phyloP scores from a whole-genome alignment of 1,139 yeast genomes.

The Pneumocystis oryctolagi region DNA sequence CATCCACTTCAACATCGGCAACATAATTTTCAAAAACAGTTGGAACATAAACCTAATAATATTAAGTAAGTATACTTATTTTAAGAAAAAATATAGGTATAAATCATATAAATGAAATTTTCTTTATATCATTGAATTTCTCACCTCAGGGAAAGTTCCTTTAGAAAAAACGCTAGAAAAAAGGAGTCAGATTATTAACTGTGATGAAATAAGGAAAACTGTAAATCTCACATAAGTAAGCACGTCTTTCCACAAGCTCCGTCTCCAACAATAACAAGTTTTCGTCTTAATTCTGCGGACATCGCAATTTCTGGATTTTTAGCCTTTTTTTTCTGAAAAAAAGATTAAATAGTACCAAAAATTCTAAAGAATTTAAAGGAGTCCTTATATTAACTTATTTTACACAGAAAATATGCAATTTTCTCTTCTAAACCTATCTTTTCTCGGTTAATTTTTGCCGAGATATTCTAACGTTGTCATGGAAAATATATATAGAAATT shows the following conservation, averaged over 20 bases:
- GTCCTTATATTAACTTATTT: neutral
- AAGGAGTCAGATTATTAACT: constrained; percentile 30
- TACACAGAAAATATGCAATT: neutral
- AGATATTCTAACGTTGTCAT: neutral
- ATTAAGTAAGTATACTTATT: neutral
- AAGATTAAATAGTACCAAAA: neutral
- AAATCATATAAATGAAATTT: constrained; percentile 13
- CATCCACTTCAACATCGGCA: constrained; percentile 70
- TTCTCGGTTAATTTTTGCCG: neutral
- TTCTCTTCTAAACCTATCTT: neutral
- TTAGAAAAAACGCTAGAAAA: constrained; percentile 63
- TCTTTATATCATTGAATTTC: neutral
- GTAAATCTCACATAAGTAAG: constrained; percentile 31
- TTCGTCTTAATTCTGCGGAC: constrained; percentile 21
- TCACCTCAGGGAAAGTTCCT: constrained; percentile 18
- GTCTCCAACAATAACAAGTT: constrained; percentile 83
- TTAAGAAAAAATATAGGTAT: neutral
- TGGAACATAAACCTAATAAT: constrained; percentile 53
- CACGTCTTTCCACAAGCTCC: constrained; percentile 95
- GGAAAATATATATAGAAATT: neutral
- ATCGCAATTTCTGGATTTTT: neutral
- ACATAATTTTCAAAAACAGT: constrained; percentile 93
- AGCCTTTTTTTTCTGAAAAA: neutral
- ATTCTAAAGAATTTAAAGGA: neutral
- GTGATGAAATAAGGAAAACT: neutral